Conservation (phyloP, 441 rosid genomes). For the Brassica balearica region DNA sequence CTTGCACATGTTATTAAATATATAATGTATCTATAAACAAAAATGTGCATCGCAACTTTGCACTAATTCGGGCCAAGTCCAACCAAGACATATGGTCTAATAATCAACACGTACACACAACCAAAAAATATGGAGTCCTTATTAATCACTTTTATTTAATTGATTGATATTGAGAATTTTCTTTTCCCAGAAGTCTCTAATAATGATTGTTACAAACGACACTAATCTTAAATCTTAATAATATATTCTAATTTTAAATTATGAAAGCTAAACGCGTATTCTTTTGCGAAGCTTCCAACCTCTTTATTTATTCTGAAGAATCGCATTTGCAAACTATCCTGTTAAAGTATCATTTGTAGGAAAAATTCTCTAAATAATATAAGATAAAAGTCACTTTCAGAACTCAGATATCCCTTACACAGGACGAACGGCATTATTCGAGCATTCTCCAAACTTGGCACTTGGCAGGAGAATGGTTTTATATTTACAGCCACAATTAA, state of each 20-base stretch:
- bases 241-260: neutral
- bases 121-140: neutral
- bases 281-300: constrained; percentile 16
- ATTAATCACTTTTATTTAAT: constrained; percentile 9
- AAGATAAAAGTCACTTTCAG: constrained; percentile 20
- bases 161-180: neutral
- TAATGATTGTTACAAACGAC: constrained; percentile 24
- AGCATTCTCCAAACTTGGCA: neutral
- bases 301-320: constrained; percentile 30
- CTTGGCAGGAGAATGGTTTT: constrained; percentile 1
- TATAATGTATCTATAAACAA: neutral
- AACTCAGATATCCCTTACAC: neutral
- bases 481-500: neutral
- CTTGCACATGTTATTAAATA: neutral
- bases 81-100: constrained; percentile 7
- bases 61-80: constrained; percentile 7
- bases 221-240: constrained; percentile 9
- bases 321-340: constrained; percentile 11
- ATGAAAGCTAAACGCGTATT: constrained; percentile 13
- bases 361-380: neutral
- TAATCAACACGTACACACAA: constrained; percentile 12
- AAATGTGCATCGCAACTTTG: constrained; percentile 11
- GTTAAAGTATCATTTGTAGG: constrained; percentile 14
- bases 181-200: constrained; percentile 16
- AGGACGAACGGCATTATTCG: constrained; percentile 16